These are phyloP conservation scores for Sequoiadendron giganteum DNA, from an alignment of 75 land plant genomes.

Conservation along the genomic window DNA sequence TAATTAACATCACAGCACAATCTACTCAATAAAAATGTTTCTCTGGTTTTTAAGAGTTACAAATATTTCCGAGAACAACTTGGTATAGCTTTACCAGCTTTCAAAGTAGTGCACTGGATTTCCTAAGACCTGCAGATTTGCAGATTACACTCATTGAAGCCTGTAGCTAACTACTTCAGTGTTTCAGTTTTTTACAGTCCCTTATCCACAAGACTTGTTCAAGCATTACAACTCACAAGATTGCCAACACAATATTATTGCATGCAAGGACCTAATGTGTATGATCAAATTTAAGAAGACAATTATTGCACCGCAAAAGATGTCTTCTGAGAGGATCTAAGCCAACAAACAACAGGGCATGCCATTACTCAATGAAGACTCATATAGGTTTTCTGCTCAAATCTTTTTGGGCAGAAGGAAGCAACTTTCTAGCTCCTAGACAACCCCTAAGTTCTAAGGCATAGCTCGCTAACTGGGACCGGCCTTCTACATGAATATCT, in stretches of 20 bases:
- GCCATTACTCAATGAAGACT: not conserved
- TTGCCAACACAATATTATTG: not conserved
- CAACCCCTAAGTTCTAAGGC: not conserved
- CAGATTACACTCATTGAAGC: not conserved
- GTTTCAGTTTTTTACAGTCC: not conserved
- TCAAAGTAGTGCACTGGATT: not conserved
- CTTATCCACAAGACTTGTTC: not conserved
- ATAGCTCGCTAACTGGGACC: not conserved
- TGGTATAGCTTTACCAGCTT: not conserved
- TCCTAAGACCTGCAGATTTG: not conserved
- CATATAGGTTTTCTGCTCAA: not conserved
- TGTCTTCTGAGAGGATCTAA: not conserved
- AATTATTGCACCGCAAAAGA: not conserved
- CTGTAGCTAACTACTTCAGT: not conserved
- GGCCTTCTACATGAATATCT: not conserved
- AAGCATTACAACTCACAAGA: not conserved
- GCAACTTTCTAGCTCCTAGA: not conserved
- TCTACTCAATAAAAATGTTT: not conserved
- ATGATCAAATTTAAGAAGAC: not conserved
- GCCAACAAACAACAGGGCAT: not conserved
- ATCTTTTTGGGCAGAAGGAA: not conserved
- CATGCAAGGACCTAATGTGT: not conserved
- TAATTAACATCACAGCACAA: not conserved
- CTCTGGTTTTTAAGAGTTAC: not conserved
- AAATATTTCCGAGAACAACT: not conserved